These are phyloP conservation scores for Sarocladium kiliense DNA, from an alignment of 2,329 filamentous ascomycete genomes.

Conservation along the genomic window DNA sequence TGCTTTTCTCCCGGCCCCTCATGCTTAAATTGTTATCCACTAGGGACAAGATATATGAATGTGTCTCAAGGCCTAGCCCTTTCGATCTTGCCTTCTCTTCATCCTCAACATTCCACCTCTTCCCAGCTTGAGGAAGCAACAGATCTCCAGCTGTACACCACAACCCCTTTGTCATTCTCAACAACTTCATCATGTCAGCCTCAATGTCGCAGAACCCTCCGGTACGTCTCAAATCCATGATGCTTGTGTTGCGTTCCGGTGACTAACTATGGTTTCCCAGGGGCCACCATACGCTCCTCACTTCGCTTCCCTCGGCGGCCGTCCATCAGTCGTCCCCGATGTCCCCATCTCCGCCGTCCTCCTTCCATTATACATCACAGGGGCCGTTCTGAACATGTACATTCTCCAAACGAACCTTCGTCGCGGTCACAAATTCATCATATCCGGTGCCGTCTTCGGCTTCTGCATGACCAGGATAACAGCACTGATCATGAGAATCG, in stretches of 20 bases:
- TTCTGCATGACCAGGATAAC: slow-evolving; percentile 51
- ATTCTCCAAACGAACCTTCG: slow-evolving; percentile 47
- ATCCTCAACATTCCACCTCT: no score
- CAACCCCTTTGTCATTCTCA: neutral
- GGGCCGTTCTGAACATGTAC: slow-evolving; percentile 52
- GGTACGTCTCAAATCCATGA: neutral
- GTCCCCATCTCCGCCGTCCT: slow-evolving; percentile 61
- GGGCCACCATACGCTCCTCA: slow-evolving; percentile 33
- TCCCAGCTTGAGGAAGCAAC: neutral
- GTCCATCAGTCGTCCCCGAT: slow-evolving; percentile 54
- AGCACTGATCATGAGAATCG: slow-evolving; percentile 47
- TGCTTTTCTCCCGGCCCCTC: no score
- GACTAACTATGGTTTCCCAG: slow-evolving; percentile 14
- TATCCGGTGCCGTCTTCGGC: slow-evolving; percentile 52
- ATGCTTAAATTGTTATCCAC: no score
- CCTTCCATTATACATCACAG: slow-evolving; percentile 49
- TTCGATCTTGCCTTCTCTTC: no score
- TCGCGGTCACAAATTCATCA: slow-evolving; percentile 52
- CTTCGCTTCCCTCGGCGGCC: slow-evolving; percentile 49
- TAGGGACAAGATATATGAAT: no score
- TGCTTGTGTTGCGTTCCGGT: neutral
- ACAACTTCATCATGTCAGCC: neutral
- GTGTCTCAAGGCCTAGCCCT: no score
- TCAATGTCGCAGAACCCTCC: neutral
- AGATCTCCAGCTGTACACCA: neutral